Evolutionary conservation across 441 rosid species (phyloP), one percentile per base, ranked within the genome.

Genomic region (Rhodomyrtus psidioides): DNA sequence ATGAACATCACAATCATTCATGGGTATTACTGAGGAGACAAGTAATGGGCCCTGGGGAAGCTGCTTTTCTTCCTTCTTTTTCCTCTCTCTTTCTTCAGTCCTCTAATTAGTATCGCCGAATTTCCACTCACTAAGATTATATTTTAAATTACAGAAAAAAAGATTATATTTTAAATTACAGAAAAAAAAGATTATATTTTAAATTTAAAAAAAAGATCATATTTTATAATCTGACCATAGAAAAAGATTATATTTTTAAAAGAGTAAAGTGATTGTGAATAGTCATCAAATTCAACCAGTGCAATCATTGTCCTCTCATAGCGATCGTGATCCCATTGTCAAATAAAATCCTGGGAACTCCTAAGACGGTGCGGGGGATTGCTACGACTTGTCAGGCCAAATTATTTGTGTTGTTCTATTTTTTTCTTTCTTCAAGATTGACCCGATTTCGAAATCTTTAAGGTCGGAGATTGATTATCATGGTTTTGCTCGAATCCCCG

Each of bases 1-100:
- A 86, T 74, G 89, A 89, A 91, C 87, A 88, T 91, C 92, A 93
- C 91, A 89, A 89, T 90, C 92, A 84, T 51, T 70, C 79, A 19
- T 5, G 79, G 79, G 79, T 39, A 70, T 70, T 70, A 39, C 79
- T 70, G n/a, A 60, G 85, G 85, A 60, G 85, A 84, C 85, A 84
- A 49, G 81, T 4, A 84, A 60, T 60, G 85, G 85, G 84, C 56
- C 85, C 85, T n/a, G 7, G 53, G 27, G 85, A 84, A 84, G 81
- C 79, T 84, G 58, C 81, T 84, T 49, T 84, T 26, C 75, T 70
- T 60, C 55, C 81, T 75, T 55, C 55, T 87, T 83, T 85, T 39
- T 53, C 34, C 53, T 27, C 58, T 44, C 7, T 82, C 44, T 21
- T 27, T 39, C 55, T 82, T 83, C 54, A 4, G 17, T 55, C 59